Base-by-base conservation (phyloP, 2,329 filamentous ascomycete genomes). In the Harringtonia lauricola region DNA sequence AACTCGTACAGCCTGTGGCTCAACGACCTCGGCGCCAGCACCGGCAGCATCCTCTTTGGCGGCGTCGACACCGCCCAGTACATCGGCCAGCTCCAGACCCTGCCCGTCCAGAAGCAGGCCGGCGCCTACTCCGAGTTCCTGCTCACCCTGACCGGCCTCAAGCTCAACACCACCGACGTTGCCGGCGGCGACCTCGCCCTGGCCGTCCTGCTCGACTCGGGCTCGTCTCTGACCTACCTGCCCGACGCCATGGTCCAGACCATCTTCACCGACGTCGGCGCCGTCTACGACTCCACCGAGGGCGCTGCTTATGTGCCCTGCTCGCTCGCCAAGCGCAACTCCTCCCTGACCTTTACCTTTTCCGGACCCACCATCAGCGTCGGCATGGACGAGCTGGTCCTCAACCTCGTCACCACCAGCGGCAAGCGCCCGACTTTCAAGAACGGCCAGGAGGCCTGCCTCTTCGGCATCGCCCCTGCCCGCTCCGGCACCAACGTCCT, bases 1-100 rank as follows among this genome's bases (percentile, higher is more conserved):
- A 81, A 74, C 43, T 79, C 82, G 2, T 89, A 81, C 63, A 86
- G 81, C 55, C 62, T 90, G 36, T 88, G 81, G 78, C 66, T 88
- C 17, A 83, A 88, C 61, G 82, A 87, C 55, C 64, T 86, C 8
- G 71, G 79, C 49, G 66, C 81, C 21, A 74, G 62, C 52, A 76
- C 68, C 0, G 84, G 84, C 43, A 79, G 66, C 47, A 79, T 89
- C 43, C 64, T 89, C 2, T 89, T 89, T 52, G 84, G 84, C 26
- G 84, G 85, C 26, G 72, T 89, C 45, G 81, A 89, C 59, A 74
- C 70, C 3, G 74, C 64, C 19, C 78, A 81, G 50, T 89, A 75
- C 57, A 56, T 63, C 3, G 83, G 81, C 18, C 57, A 68, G 4
- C 67, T 90, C 26, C 59, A 76, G 47, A 84, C 81, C 0, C 59